Base-by-base conservation (phyloP, 106 monocot species). In the Vanilla planifolia region DNA sequence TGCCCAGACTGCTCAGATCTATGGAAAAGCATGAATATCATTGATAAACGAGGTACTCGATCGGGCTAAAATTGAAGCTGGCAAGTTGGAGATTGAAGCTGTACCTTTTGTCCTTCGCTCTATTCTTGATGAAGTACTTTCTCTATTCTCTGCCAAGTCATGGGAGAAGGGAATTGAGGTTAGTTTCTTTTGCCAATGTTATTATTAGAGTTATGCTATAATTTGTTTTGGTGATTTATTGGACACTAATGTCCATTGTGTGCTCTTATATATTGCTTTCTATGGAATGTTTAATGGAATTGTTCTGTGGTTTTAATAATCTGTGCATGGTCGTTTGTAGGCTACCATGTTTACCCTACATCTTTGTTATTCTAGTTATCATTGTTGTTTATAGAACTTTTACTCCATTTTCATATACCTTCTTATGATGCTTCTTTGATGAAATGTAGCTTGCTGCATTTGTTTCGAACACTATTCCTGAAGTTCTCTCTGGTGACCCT, bases 11-110 rank as follows among this genome's bases (percentile, higher is more conserved):
- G 96, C 96, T 56, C 96, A 92, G 64, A 74, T 88, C 6, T 98
- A 91, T 79, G 96, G 96, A 43, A 98, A 79, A 72, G 85, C 96
- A 52, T 69, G 91, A 41, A 98, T 98, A 62, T 70, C 81, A 13
- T 69, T 98, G 23, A 98, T 98, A 39, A 98, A 98, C 65, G 96
- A 98, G 79, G 87, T 98, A 11, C 91, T 98, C 67, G 96, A 98
- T 52, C 73, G 96, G 25, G 87, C 96, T 25, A 98, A n/a, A n/a
- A n/a, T n/a, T n/a, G n/a, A n/a, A n/a, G 87, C 96, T 48, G 91
- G 96, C 22, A 98, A 88, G 57, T 73, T 98, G 44, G 91, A 98
- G 59, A 68, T 98, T 24, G 96, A 98, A 55, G 69, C 84, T 0
- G 91, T 98, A 20, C 85, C 91, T 41, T 98, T 98, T 77, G 78